Percentiles rank a stretch among this genome's conserved stretches.
phyloP scores from a whole-genome alignment of 768 basidiomycete species.

The Boletus insuetus region DNA sequence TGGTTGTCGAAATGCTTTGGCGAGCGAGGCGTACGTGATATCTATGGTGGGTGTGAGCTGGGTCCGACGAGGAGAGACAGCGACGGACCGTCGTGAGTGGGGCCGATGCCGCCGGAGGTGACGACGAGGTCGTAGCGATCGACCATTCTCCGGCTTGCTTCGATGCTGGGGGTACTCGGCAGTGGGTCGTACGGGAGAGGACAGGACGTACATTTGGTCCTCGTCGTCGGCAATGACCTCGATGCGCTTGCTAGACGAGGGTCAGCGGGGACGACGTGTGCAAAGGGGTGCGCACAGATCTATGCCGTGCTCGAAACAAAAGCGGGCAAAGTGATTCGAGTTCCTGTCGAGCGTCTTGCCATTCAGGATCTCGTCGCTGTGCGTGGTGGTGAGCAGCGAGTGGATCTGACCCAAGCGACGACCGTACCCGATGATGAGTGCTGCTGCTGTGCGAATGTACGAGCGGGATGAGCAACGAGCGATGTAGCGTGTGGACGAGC shows the following conservation, averaged over 20 bases:
- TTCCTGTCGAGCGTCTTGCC: conserved; percentile 86
- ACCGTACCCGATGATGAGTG: conserved; percentile 71
- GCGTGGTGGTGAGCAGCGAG: not conserved
- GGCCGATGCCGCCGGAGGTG: conserved; percentile 88
- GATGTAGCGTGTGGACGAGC: too few species aligned
- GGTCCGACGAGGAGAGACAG: not conserved
- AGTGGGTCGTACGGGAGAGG: not conserved
- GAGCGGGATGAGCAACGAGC: too few species aligned
- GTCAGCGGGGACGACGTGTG: not conserved
- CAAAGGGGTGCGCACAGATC: conserved; percentile 51
- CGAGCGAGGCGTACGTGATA: conserved; percentile 87
- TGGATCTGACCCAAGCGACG: too few species aligned
- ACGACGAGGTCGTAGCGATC: conserved; percentile 85
- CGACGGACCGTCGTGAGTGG: conserved; percentile 78
- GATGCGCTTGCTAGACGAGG: conserved; percentile 63
- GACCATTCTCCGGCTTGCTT: conserved; percentile 82
- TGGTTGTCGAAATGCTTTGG: conserved; percentile 72
- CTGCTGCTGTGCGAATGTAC: conserved; percentile 50
- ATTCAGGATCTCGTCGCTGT: conserved; percentile 87
- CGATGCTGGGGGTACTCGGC: conserved; percentile 48
- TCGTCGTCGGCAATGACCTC: conserved; percentile 93
- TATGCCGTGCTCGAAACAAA: conserved; percentile 85
- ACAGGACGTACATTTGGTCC: conserved; percentile 63
- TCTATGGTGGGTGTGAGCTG: conserved; percentile 42
- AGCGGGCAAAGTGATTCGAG: conserved; percentile 83